Percentiles rank a stretch among this genome's conserved stretches.
phyloP scores from a whole-genome alignment of 805 yeast species.

The Candida glaebosa region DNA sequence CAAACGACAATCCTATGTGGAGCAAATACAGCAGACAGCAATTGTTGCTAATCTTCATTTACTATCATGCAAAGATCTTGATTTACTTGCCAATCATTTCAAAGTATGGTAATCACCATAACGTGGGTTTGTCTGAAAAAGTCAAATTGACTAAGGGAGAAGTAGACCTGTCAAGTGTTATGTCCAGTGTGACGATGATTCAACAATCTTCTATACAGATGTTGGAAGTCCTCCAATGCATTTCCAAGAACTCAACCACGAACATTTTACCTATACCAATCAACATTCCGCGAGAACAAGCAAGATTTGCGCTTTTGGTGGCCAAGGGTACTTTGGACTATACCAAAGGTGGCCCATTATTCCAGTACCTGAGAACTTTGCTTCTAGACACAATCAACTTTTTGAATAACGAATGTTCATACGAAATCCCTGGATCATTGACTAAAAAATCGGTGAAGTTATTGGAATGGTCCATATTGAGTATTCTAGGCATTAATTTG shows the following conservation, averaged over 20 bases:
- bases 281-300: constrained; percentile 58
- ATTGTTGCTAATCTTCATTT: constrained; percentile 47
- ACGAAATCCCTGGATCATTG: constrained; percentile 59
- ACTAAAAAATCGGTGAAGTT: constrained; percentile 54
- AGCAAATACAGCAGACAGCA: constrained; percentile 40
- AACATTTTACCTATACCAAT: constrained; percentile 59
- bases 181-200: constrained; percentile 60
- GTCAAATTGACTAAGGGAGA: constrained; percentile 37
- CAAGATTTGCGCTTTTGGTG: constrained; percentile 59
- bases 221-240: constrained; percentile 46
- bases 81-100: constrained; percentile 41
- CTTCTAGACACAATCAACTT: constrained; percentile 49
- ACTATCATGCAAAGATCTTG: constrained; percentile 41
- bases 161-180: constrained; percentile 24
- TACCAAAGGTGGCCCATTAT: constrained; percentile 76
- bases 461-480: constrained; percentile 56
- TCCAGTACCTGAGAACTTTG: constrained; percentile 62
- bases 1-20: constrained; percentile 17
- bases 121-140: constrained; percentile 39
- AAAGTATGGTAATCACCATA: constrained; percentile 38
- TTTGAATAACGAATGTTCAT: constrained; percentile 47
- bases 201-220: constrained; percentile 68
- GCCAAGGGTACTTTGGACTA: constrained; percentile 80
- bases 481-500: constrained; percentile 54
- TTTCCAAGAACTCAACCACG: constrained; percentile 34